Percentiles rank a stretch among this genome's conserved stretches.
phyloP scores from a whole-genome alignment of 2,329 filamentous ascomycete species.

The Hirsutella thompsonii region DNA sequence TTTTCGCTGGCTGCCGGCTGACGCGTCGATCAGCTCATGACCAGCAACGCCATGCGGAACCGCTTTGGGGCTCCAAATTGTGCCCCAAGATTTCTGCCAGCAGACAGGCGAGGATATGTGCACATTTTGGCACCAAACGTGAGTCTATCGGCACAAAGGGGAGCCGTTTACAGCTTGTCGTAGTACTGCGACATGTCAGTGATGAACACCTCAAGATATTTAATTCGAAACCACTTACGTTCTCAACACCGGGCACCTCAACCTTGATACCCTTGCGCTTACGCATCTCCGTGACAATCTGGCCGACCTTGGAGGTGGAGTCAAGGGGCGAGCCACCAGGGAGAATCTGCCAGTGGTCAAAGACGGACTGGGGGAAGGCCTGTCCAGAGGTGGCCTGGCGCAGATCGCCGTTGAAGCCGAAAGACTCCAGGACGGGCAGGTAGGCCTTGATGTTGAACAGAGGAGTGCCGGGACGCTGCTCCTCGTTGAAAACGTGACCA shows the following conservation, averaged over 20 bases:
- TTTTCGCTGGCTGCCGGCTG: slow-evolving; percentile 15
- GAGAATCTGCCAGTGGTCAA: slow-evolving; percentile 97
- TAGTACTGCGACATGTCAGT: slow-evolving; percentile 57
- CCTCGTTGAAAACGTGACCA: slow-evolving; percentile 98
- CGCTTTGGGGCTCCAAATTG: slow-evolving; percentile 13
- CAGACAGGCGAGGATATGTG: slow-evolving; percentile 27
- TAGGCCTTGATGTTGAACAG: slow-evolving; percentile 99
- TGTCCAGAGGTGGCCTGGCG: slow-evolving; percentile 88
- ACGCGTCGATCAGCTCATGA: slow-evolving; percentile 16
- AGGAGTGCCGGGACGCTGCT: slow-evolving; percentile 96
- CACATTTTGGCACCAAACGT: slow-evolving; percentile 28
- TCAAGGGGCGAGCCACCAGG: slow-evolving; percentile 90
- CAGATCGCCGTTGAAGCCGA: slow-evolving; percentile 98
- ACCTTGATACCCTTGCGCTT: slow-evolving; percentile 99
- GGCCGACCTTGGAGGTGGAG: slow-evolving; percentile 65
- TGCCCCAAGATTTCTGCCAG: slow-evolving; percentile 17
- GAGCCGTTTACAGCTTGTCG: slow-evolving; percentile 81
- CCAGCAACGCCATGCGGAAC: slow-evolving; percentile 3
- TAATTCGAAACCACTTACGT: slow-evolving; percentile 53
- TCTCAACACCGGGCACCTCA: slow-evolving; percentile 82
- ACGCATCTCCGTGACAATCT: slow-evolving; percentile 78
- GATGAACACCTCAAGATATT: neutral
- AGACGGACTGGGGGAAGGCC: slow-evolving; percentile 97
- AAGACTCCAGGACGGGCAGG: slow-evolving; percentile 92
- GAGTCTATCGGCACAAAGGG: slow-evolving; percentile 31